Evolutionary conservation across 495 filamentous ascomycete species (phyloP).

Genomic region (Halenospora varia): DNA sequence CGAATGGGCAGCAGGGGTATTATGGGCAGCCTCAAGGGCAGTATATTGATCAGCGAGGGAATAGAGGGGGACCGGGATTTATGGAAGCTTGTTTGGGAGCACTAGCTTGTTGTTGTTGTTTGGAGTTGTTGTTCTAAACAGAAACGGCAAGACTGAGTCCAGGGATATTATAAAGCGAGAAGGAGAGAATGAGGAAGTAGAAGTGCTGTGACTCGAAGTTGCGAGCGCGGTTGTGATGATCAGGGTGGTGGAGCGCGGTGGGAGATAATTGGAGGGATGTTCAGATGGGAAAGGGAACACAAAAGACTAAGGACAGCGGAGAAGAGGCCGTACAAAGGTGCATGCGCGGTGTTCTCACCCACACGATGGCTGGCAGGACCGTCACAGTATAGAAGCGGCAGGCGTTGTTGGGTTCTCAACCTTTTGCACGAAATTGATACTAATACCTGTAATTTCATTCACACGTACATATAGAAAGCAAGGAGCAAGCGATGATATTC

Average conservation of each 20-base stretch:
- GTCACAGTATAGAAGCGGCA: too few species aligned
- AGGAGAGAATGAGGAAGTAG: background rate
- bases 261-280: background rate
- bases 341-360: too few species aligned
- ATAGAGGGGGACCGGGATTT: slow-evolving; percentile 9
- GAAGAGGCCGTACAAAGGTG: background rate
- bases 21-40: slow-evolving; percentile 21
- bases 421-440: background rate
- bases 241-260: background rate
- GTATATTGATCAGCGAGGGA: slow-evolving; percentile 12
- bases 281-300: background rate
- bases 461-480: too few species aligned
- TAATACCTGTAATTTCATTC: background rate
- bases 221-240: too few species aligned
- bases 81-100: slow-evolving; percentile 16
- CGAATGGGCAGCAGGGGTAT: slow-evolving; percentile 12
- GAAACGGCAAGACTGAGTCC: background rate
- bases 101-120: slow-evolving; percentile 28
- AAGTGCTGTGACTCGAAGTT: background rate
- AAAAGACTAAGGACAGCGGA: background rate
- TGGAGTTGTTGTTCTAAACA: slow-evolving; percentile 25
- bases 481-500: too few species aligned
- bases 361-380: background rate
- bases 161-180: background rate
- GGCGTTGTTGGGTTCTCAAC: background rate